Base-by-base conservation (phyloP, 1,139 yeast species). In the Sugiyamaella sp. region DNA sequence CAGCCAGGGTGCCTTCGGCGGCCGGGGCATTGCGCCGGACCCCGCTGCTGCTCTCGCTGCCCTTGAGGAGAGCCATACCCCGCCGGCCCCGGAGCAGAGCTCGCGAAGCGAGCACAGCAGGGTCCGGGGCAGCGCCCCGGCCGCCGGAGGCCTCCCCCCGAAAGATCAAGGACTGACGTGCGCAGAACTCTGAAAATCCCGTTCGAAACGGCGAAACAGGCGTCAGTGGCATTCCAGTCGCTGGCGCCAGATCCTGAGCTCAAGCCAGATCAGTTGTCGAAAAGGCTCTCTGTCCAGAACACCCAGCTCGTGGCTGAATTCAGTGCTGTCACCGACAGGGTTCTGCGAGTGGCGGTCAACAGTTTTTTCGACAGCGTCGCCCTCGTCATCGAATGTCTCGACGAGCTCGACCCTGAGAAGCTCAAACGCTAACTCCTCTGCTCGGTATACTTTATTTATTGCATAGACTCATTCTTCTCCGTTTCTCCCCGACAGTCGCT, bases 171-270 rank as follows among this genome's bases (percentile, higher is more conserved):
- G 32, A 16, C 14, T 19, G 21, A 21, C 21, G 43, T 24, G 16
- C 40, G 14, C 37, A 76, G 81, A 49, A 65, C 71, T 29, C 64
- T 84, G 16, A 68, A 70, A 24, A 74, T 89, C 12, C 97, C 97
- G 14, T 86, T 89, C 63, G 80, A 79, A 59, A 74, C 75, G 4
- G 66, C 64, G 1, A 65, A 71, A 38, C 95, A 88, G 63, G 93
- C 96, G 0, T 53, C 56, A 3, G 82, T 87, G 2, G 93, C 95
- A 0, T 63, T 71, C 43, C 71, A 74, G 16, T 74, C 89, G 0
- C 74, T 90, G 24, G 64, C 73, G 1, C 96, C 95, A 0, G 97
- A 89, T 66, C 95, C 96, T 1, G 84, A 86, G 27, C 74, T 89
- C 57, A 84, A 82, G 66, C 83, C 84, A 0, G 76, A 80, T 50